Evolutionary conservation across 2,329 filamentous ascomycete species (phyloP).

Genomic region (Fusarium vanettenii): DNA sequence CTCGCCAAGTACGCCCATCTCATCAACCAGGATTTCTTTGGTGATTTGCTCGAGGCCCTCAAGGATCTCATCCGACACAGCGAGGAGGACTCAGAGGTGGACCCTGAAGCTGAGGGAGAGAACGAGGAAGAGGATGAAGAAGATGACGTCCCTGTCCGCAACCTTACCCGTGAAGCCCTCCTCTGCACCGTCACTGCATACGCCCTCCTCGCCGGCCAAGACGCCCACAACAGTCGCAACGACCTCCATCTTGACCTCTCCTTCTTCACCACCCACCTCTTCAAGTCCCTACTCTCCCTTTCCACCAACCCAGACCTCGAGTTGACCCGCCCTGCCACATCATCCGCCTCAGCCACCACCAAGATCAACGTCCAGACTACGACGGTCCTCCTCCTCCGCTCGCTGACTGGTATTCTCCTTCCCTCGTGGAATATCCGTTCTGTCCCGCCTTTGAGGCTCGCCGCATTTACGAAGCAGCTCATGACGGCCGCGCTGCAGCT

Average conservation of each 20-base stretch:
- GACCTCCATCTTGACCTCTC: constrained; percentile 89
- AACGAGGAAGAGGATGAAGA: constrained; percentile 58
- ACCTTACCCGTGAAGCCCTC: constrained; percentile 86
- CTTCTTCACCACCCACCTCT: constrained; percentile 96
- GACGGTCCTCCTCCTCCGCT: constrained; percentile 89
- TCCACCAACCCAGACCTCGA: constrained; percentile 89
- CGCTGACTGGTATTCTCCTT: constrained; percentile 83
- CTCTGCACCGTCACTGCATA: constrained; percentile 97
- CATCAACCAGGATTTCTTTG: constrained; percentile 99
- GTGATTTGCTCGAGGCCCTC: constrained; percentile 91
- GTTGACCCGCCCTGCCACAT: constrained; percentile 64
- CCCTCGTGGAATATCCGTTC: constrained; percentile 79
- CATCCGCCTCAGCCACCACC: constrained; percentile 56
- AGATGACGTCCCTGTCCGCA: constrained; percentile 66
- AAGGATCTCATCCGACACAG: constrained; percentile 90
- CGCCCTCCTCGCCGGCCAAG: constrained; percentile 94
- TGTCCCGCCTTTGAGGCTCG: constrained; percentile 85
- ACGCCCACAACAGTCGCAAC: constrained; percentile 84
- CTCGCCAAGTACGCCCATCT: constrained; percentile 93
- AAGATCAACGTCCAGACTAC: constrained; percentile 96
- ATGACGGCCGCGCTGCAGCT: constrained; percentile 84
- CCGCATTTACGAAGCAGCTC: constrained; percentile 92
- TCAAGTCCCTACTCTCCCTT: constrained; percentile 83
- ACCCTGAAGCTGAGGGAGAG: constrained; percentile 56
- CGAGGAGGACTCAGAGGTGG: constrained; percentile 64